phyloP scores from a whole-genome alignment of 805 yeast genomes.

The Barnettozyma sp. region DNA sequence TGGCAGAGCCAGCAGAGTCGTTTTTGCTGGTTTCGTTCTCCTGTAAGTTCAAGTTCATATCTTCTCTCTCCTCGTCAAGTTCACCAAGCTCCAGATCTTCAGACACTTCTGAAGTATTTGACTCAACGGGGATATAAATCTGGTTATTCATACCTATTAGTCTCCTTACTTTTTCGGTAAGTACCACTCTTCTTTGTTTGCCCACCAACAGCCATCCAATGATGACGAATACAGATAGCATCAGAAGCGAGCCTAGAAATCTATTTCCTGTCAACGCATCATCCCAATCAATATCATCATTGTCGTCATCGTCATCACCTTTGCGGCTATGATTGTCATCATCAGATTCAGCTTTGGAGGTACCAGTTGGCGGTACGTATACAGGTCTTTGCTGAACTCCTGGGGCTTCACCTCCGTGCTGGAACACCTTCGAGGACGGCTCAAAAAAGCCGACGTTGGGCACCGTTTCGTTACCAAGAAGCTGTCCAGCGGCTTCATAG shows the following conservation, averaged over 20 bases:
- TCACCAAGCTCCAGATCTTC: constrained; percentile 17
- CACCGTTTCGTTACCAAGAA: constrained; percentile 6
- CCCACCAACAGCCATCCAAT: constrained; percentile 33
- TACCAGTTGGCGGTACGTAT: constrained; percentile 22
- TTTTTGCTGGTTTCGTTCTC: constrained; percentile 1
- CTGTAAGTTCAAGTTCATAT: neutral
- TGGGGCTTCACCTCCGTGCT: constrained; percentile 46
- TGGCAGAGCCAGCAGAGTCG: too few species aligned
- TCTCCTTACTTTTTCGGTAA: constrained; percentile 13
- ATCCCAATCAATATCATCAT: constrained; percentile 37
- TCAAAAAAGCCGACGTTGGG: constrained; percentile 39
- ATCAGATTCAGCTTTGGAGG: constrained; percentile 17
- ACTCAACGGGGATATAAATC: too few species aligned
- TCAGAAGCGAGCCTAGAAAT: constrained; percentile 31
- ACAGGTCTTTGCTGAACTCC: constrained; percentile 38
- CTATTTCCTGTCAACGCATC: constrained; percentile 26
- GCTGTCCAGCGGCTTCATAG: constrained; percentile 36
- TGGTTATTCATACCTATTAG: too few species aligned
- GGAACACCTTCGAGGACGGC: constrained; percentile 40
- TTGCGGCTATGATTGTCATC: constrained; percentile 25
- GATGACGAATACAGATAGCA: constrained; percentile 26
- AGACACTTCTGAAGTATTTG: too few species aligned
- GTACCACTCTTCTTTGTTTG: constrained; percentile 20
- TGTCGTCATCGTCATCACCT: constrained; percentile 22
- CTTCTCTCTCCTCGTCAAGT: constrained; percentile 7